A percentile compares a stretch with the other conserved stretches of the same genome.
Conservation (phyloP, 352 stramenopile genomes). For the Halophytophthora batemanensis region DNA sequence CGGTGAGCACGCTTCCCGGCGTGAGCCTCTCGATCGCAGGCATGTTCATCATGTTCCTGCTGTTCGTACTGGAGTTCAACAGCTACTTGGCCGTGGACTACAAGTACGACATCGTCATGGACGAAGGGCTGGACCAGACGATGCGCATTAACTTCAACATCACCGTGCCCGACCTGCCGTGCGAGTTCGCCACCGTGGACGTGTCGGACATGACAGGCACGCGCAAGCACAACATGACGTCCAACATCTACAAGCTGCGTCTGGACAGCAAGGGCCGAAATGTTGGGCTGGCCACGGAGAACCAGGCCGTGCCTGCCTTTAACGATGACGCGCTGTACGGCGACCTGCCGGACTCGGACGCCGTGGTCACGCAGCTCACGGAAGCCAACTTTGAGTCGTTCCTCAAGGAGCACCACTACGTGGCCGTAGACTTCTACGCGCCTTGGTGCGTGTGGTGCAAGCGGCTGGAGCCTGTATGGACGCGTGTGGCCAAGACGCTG, state of each 20-base stretch:
- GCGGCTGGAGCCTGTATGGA: conserved; percentile 95
- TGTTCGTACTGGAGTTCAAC: conserved; percentile 91
- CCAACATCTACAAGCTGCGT: conserved; percentile 97
- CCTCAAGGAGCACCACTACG: conserved; percentile 92
- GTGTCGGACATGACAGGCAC: conserved; percentile 97
- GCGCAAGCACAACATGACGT: conserved; percentile 97
- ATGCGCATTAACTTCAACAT: conserved; percentile 99
- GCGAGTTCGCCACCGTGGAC: conserved; percentile 96
- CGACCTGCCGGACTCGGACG: conserved; percentile 74
- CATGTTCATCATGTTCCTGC: conserved; percentile 87
- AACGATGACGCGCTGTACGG: conserved; percentile 62
- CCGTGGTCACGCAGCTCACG: conserved; percentile 69
- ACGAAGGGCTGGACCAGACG: conserved; percentile 79
- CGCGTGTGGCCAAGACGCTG: conserved; percentile 90
- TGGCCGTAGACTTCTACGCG: conserved; percentile 96
- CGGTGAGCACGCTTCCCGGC: conserved; percentile 80
- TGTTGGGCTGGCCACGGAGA: conserved; percentile 87
- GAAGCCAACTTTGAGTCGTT: conserved; percentile 91
- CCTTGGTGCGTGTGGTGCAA: conserved; percentile 98
- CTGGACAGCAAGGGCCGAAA: conserved; percentile 82
- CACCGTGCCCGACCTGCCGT: conserved; percentile 95
- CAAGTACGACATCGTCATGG: conserved; percentile 89
- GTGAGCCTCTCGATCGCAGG: conserved; percentile 81
- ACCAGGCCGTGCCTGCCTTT: conserved; percentile 75
- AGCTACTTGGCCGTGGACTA: conserved; percentile 84